Evolutionary conservation across 176 grass and related monocot genomes (phyloP), one percentile per base, ranked within the genome.

Genomic region (Oryza officinalis): DNA sequence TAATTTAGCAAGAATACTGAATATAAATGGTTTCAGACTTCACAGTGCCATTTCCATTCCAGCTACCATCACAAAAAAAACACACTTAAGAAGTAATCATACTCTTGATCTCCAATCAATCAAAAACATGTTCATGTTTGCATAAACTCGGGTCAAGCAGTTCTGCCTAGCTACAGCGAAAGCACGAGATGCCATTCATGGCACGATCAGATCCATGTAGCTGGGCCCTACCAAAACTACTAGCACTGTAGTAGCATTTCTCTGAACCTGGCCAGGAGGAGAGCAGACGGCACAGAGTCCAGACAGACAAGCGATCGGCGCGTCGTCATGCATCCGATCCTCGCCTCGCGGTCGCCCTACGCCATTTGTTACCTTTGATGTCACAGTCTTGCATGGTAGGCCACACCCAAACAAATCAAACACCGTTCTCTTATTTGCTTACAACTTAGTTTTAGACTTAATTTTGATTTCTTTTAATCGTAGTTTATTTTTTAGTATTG

Each of bases 181-280:
- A 69, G 73, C 73, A 69, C 47, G 73, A 69, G 74, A 52, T 30
- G 83, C 23, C 25, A 61, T 49, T 26, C 71, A 27, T 46, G 12
- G 67, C 35, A 67, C 27, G 69, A 64, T 27, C 33, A 17, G 10
- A 45, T 14, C 41, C n/a, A 81, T 23, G 45, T 49, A 8, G 52
- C 40, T 41, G 9, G 33, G 15, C 3, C 8, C 37, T 67, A 8
- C 52, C 52, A 57, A 57, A n/a, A 57, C 50, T 54, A 14, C 13
- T 47, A 47, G 50, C 3, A 7, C 52, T 18, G 52, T 57, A 20
- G 3, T 57, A 6, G 1, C 28, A 41, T 59, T 81, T 41, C 71
- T 33, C 63, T 70, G 79, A 76, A 82, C 37, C 72, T 63, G 79
- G 78, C 46, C 79, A 67, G 63, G 66, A 5, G 2, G 4, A 47